Base-by-base conservation (phyloP, 805 yeast genomes). In the Yarrowia phangngaensis region DNA sequence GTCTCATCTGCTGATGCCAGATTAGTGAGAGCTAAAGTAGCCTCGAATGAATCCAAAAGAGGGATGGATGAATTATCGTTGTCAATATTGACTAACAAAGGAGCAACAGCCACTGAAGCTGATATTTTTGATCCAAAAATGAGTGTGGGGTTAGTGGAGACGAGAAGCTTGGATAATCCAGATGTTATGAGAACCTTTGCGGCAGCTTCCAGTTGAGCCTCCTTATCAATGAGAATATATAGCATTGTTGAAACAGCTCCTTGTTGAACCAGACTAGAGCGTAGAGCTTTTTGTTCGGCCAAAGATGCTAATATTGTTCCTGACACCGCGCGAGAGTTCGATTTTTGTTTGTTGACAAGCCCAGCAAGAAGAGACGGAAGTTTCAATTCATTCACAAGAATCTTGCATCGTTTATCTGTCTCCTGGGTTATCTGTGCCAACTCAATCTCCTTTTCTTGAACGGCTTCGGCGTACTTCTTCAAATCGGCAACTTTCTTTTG, bases 1-100 rank as follows among this genome's bases (percentile, higher is more conserved):
- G 62, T 63, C 4, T 69, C 66, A 32, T 66, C 68, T 2, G 70
- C 52, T 0, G 85, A 71, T 0, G 86, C 75, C 6, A 82, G 55
- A 61, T 84, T 84, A 1, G 90, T 84, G 20, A 84, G 68, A 0
- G 89, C 85, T 16, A 80, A 59, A 29, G 84, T 64, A 0, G 80
- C 67, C 56, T 79, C 82, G 55, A 72, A 74, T 15, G 72, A 70
- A 41, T 69, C 72, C 20, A 69, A 60, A 13, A 61, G 45, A 13
- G 64, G 63, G 6, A 59, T 46, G 11, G 50, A 56, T 3, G 63
- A 54, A 20, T 28, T 22, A 12, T 56, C 56, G 41, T 52, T 43
- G 31, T 50, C 48, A 23, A 69, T 54, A 51, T 60, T 65, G 4
- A 32, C 52, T n/a, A 56, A 16, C 11, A 69, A 56, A 7, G 69